These are phyloP conservation scores for Lachancea waltii DNA, from an alignment of 805 yeast genomes.

Conservation along the genomic window DNA sequence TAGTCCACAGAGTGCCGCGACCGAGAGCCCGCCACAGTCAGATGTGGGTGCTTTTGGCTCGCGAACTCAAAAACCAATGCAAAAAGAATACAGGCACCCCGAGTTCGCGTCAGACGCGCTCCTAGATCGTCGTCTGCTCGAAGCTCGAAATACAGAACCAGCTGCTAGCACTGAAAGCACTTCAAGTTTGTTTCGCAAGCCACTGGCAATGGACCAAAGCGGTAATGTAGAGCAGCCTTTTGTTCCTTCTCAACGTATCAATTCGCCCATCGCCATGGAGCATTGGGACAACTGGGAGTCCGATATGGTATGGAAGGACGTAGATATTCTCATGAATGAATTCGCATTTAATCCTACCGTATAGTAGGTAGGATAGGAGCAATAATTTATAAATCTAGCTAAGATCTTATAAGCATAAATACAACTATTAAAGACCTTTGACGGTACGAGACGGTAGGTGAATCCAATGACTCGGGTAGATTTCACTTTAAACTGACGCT, in stretches of 20 bases:
- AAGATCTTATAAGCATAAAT: too few relatives aligned
- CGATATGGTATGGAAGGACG: conserved; percentile 59
- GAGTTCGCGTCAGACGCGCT: conserved; percentile 2
- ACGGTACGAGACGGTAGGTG: too few relatives aligned
- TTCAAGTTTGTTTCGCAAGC: not conserved
- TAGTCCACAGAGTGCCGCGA: not conserved
- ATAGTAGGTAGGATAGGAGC: conserved; percentile 17
- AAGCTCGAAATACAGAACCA: not conserved
- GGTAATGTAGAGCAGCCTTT: not conserved
- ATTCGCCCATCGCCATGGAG: conserved; percentile 30
- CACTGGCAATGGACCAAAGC: not conserved
- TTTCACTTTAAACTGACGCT: conserved; percentile 6
- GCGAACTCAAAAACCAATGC: too few relatives aligned
- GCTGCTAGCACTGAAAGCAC: too few relatives aligned
- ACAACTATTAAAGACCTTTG: too few relatives aligned
- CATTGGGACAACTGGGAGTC: conserved; percentile 39
- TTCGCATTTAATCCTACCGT: conserved; percentile 71
- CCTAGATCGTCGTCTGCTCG: conserved; percentile 1
- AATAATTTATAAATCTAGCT: too few relatives aligned
- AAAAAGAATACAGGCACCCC: not conserved
- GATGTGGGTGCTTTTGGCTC: too few relatives aligned
- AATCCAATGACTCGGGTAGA: too few relatives aligned
- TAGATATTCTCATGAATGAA: conserved; percentile 84
- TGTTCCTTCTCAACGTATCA: conserved; percentile 6
- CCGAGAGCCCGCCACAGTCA: too few relatives aligned